Evolutionary conservation across 495 filamentous ascomycete genomes (phyloP).

Genomic region (Hyphodiscus hymeniophilus): DNA sequence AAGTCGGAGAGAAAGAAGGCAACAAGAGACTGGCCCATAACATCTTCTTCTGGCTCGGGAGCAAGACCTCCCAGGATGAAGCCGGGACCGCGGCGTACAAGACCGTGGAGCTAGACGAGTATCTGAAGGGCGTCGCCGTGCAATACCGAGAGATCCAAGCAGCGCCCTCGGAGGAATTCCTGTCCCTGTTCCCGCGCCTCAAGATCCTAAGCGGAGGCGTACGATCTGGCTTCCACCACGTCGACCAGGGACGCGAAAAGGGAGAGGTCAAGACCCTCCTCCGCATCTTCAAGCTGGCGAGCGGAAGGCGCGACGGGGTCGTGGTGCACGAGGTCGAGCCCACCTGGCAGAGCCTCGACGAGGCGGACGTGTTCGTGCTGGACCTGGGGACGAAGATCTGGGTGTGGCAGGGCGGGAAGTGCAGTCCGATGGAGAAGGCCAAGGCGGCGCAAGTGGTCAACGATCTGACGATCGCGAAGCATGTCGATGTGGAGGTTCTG

Average conservation of each 20-base stretch:
- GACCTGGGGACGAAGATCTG: slow-evolving; percentile 53
- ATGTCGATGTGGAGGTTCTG: slow-evolving; percentile 52
- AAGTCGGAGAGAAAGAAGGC: slow-evolving; percentile 32
- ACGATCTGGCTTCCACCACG: slow-evolving; percentile 49
- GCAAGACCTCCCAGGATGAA: slow-evolving; percentile 53
- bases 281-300: slow-evolving; percentile 46
- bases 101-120: slow-evolving; percentile 58
- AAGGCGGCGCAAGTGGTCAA: slow-evolving; percentile 56
- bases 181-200: slow-evolving; percentile 46
- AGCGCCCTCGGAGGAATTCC: slow-evolving; percentile 47
- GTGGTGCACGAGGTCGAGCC: slow-evolving; percentile 57
- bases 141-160: slow-evolving; percentile 52
- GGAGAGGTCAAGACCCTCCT: slow-evolving; percentile 39
- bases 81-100: slow-evolving; percentile 58
- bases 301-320: slow-evolving; percentile 31
- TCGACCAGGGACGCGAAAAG: slow-evolving; percentile 36
- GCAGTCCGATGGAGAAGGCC: slow-evolving; percentile 56
- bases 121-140: slow-evolving; percentile 46
- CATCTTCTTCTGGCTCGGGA: slow-evolving; percentile 55
- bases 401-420: slow-evolving; percentile 56
- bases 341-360: slow-evolving; percentile 50
- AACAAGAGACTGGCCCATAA: slow-evolving; percentile 43
- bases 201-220: slow-evolving; percentile 49
- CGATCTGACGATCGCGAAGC: slow-evolving; percentile 52
- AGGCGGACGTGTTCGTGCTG: slow-evolving; percentile 53